Evolutionary conservation across 352 stramenopile genomes (phyloP).

Genomic region (Globisporangium spinosum): DNA sequence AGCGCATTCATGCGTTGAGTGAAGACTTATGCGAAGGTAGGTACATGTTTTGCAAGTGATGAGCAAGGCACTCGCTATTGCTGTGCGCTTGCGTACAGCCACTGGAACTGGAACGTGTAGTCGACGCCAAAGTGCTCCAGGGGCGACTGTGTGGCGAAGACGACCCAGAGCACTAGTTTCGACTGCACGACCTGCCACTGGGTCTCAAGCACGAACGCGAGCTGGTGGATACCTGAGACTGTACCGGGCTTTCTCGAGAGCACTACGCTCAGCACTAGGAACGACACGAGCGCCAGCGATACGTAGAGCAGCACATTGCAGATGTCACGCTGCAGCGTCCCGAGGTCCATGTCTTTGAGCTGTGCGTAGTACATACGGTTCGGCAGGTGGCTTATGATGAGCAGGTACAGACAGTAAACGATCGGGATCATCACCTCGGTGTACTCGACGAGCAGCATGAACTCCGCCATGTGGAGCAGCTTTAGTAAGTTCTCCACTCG

Average conservation of each 20-base stretch:
- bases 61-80: not conserved
- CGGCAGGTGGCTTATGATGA: conserved; percentile 7
- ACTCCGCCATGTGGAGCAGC: conserved; percentile 12
- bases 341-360: not conserved
- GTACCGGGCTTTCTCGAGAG: conserved; percentile 15
- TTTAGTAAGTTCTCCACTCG: conserved; percentile 7
- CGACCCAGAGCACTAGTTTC: conserved; percentile 36
- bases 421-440: conserved; percentile 15
- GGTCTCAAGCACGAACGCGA: conserved; percentile 33
- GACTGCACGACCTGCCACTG: conserved; percentile 28
- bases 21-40: not conserved
- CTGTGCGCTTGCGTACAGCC: not conserved
- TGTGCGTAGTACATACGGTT: conserved; percentile 12
- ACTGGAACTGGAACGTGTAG: conserved; percentile 5
- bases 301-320: conserved; percentile 22
- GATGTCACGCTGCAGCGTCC: not conserved
- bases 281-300: conserved; percentile 20
- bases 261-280: conserved; percentile 15
- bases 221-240: conserved; percentile 14
- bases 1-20: too few relatives aligned
- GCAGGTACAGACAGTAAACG: conserved; percentile 10
- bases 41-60: too few relatives aligned
- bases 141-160: conserved; percentile 25
- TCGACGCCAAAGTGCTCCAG: conserved; percentile 30
- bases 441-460: conserved; percentile 18